Evolutionary conservation across 2,329 filamentous ascomycete species (phyloP), one percentile per base, ranked within the genome.

Genomic region (Fusarium liriodendri): DNA sequence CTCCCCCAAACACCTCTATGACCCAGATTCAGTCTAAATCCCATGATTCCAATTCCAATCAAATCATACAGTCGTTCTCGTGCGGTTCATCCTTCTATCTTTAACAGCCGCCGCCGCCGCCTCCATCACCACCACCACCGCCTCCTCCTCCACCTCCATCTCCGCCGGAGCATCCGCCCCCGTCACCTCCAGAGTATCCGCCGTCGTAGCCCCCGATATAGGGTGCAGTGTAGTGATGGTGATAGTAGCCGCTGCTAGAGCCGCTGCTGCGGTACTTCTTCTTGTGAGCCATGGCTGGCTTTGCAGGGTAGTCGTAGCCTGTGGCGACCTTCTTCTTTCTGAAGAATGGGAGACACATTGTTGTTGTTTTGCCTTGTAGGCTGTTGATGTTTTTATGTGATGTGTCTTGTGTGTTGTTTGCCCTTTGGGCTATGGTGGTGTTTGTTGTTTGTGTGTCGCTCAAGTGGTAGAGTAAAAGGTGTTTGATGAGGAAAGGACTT

Each of bases 51-150:
- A 13, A 3, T 52, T 6, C 47, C 18, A 13, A 6, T 5, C 3
- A n/a, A 20, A 13, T 54, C 47, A 32, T 32, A 14, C 27, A 32
- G 11, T 32, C 47, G 6, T 54, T 54, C 47, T 25, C 10, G 4
- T 29, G 47, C 18, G 3, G 47, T 29, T n/a, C 18, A 52, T 14
- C 5, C 27, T 20, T 32, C 18, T 54, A 11, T 5, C 5, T 29
- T 54, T 32, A 54, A 54, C 47, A 29, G 27, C 47, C 25, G 18
- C 47, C 47, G 18, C 47, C 47, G 47, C 47, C 47, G 25, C 47
- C 47, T 32, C 47, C 47, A 54, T 52, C 47, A 32, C 47, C 47
- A 82, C 60, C 61, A 14, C 58, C 40, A 6, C 58, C 38, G 1
- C 58, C 58, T 11, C 57, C 57, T n/a, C 57, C 57, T 9, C 58